Percentiles rank a stretch among this genome's conserved stretches.
phyloP scores from a whole-genome alignment of 257 asterid genomes.

The Nicotiana otophora region DNA sequence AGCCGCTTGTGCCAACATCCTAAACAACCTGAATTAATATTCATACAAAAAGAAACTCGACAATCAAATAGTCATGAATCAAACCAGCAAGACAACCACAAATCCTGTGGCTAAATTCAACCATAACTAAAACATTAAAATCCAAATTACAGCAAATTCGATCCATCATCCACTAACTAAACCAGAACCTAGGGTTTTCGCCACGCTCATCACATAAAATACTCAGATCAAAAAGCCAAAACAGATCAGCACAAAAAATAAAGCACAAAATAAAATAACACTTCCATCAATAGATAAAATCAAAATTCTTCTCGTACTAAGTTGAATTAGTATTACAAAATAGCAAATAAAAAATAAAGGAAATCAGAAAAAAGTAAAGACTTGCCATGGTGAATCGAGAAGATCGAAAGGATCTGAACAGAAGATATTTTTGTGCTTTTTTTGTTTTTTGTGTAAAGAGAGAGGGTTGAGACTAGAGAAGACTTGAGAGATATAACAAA shows the following conservation, averaged over 20 bases:
- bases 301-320: background rate
- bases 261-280: background rate
- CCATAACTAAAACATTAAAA: background rate
- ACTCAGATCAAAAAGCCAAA: background rate
- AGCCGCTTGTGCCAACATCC: background rate
- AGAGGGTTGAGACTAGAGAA: background rate
- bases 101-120: background rate
- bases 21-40: background rate
- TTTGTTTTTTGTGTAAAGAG: background rate
- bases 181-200: background rate
- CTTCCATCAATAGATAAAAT: background rate
- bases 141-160: background rate
- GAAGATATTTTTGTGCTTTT: background rate
- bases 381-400: slow-evolving; percentile 3
- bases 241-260: background rate
- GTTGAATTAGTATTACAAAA: background rate
- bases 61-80: background rate
- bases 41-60: background rate
- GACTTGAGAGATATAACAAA: background rate
- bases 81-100: background rate
- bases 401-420: background rate
- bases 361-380: background rate
- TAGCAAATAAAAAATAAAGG: background rate
- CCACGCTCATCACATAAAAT: background rate
- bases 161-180: background rate